These are phyloP conservation scores for Boletus rubroflammeus DNA, from an alignment of 768 basidiomycete species.

Conservation along the genomic window DNA sequence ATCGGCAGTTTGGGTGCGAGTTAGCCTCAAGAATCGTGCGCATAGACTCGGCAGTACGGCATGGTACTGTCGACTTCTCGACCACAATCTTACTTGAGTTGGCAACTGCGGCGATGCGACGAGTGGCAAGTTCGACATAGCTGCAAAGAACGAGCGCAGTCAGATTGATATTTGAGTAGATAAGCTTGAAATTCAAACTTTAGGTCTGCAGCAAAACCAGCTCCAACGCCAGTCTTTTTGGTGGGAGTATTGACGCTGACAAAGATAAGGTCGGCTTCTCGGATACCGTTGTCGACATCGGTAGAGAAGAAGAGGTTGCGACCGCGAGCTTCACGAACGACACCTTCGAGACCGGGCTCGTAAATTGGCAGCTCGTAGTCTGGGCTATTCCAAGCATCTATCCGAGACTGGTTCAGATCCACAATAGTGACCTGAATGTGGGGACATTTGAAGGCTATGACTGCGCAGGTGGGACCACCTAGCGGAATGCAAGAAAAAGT, in stretches of 20 bases:
- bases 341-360: constrained; percentile 92
- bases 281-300: constrained; percentile 88
- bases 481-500: constrained; percentile 14
- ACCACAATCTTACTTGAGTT: constrained; percentile 95
- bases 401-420: constrained; percentile 90
- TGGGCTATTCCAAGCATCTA: constrained; percentile 94
- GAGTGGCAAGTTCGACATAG: constrained; percentile 96
- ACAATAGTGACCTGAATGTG: constrained; percentile 95
- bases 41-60: constrained; percentile 98
- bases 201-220: constrained; percentile 97
- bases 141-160: constrained; percentile 39
- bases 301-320: constrained; percentile 98
- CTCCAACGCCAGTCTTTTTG: constrained; percentile 96
- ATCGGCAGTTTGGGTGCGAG: constrained; percentile 84
- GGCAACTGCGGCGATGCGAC: constrained; percentile 91
- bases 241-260: constrained; percentile 99
- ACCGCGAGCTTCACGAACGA: constrained; percentile 83
- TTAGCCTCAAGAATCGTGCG: constrained; percentile 98
- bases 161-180: constrained; percentile 5
- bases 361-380: constrained; percentile 91
- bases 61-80: constrained; percentile 98
- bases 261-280: constrained; percentile 96
- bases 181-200: constrained; percentile 57
- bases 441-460: constrained; percentile 91
- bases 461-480: constrained; percentile 95